Conservation (phyloP, 2,329 filamentous ascomycete species). For the Ceratocystis colombiana region DNA sequence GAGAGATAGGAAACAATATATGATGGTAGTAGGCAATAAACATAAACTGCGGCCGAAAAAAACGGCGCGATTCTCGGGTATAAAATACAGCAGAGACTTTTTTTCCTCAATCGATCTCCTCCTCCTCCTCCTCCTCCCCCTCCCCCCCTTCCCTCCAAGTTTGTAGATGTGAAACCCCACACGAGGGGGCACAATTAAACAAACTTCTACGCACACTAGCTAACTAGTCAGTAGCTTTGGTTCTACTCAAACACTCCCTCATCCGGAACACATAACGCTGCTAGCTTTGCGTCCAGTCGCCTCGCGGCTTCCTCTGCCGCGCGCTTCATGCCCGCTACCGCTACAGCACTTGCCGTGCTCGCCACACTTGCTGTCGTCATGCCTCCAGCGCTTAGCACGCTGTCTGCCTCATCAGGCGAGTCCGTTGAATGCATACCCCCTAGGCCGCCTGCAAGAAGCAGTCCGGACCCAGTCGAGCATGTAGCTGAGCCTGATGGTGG, state of each 20-base stretch:
- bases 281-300: constrained; percentile 52
- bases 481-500: constrained; percentile 17
- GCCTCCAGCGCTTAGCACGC: constrained; percentile 39
- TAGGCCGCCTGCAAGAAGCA: constrained; percentile 28
- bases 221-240: no score
- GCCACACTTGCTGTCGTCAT: constrained; percentile 38
- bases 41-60: constrained; percentile 1
- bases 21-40: constrained; percentile 2
- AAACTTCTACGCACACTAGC: no score
- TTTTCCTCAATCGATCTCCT: neutral
- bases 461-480: constrained; percentile 28
- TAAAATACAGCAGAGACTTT: constrained; percentile 12
- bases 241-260: constrained; percentile 37
- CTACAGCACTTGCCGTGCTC: constrained; percentile 36
- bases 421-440: constrained; percentile 28
- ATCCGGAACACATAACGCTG: constrained; percentile 43
- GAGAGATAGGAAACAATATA: neutral
- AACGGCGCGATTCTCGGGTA: constrained; percentile 15
- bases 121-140: neutral
- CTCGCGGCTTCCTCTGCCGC: constrained; percentile 50
- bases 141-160: no score
- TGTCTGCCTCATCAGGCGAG: constrained; percentile 40
- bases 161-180: no score
- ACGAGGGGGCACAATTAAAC: no score
- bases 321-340: constrained; percentile 43